A percentile compares a stretch with the other conserved stretches of the same genome.
Conservation (phyloP, 2,329 filamentous ascomycete genomes). For the Neofusicoccum ribis region DNA sequence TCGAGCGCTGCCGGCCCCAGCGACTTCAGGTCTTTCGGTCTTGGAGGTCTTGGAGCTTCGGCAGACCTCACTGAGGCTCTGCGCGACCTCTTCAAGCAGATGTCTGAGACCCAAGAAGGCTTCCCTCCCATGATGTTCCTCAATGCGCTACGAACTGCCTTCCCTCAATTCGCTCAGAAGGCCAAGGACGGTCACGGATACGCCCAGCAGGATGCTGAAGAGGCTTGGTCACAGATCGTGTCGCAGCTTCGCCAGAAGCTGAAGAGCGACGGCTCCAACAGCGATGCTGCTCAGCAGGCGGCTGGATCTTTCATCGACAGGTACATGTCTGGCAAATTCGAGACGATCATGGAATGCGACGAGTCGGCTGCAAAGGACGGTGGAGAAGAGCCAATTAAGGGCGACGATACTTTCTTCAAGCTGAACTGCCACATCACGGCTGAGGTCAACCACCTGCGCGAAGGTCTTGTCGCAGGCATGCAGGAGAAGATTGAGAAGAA, state of each 20-base stretch:
- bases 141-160: constrained; percentile 72
- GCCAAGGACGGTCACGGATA: constrained; percentile 79
- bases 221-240: constrained; percentile 96
- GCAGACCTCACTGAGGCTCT: constrained; percentile 76
- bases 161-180: constrained; percentile 91
- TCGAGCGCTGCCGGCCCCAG: constrained; percentile 34
- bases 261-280: constrained; percentile 58
- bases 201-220: constrained; percentile 98
- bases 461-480: constrained; percentile 80
- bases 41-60: constrained; percentile 59
- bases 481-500: constrained; percentile 90
- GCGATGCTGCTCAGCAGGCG: constrained; percentile 22
- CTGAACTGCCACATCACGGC: constrained; percentile 93
- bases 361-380: constrained; percentile 73
- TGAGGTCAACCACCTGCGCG: constrained; percentile 83
- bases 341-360: constrained; percentile 78
- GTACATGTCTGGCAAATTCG: constrained; percentile 83
- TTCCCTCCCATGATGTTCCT: constrained; percentile 83
- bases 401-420: constrained; percentile 80
- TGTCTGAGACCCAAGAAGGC: constrained; percentile 86
- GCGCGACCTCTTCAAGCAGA: constrained; percentile 80
- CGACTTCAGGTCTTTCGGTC: constrained; percentile 52
- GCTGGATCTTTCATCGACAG: constrained; percentile 78
- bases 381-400: constrained; percentile 68
- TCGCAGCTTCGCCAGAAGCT: constrained; percentile 79